Conservation (phyloP, 1,139 yeast genomes). For the Yamadazyma sp. region DNA sequence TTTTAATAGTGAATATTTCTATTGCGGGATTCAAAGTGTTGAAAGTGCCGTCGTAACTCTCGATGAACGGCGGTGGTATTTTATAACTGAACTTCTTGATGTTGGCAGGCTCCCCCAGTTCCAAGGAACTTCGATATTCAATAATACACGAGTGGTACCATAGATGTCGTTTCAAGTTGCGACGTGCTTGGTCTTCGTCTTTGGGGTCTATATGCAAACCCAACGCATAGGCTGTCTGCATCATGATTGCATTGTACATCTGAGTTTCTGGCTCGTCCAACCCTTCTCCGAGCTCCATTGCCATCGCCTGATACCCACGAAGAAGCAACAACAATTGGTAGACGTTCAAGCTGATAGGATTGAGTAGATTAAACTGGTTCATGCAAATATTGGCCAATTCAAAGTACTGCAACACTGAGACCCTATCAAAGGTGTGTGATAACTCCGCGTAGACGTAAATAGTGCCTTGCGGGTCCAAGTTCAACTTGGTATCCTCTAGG, state of each 20-base stretch:
- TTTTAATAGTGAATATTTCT: neutral
- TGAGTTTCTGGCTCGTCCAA: conserved; percentile 50
- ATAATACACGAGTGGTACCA: conserved; percentile 6
- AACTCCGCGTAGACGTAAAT: conserved; percentile 21
- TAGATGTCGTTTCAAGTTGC: conserved; percentile 23
- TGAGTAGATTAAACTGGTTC: conserved; percentile 31
- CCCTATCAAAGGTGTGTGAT: conserved; percentile 19
- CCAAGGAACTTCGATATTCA: neutral
- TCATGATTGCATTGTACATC: conserved; percentile 34
- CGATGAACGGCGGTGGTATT: neutral
- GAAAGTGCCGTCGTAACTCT: neutral
- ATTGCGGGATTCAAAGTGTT: conserved; percentile 4
- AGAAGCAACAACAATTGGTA: conserved; percentile 44
- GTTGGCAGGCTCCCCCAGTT: conserved; percentile 2
- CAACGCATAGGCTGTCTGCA: conserved; percentile 41
- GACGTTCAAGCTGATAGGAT: conserved; percentile 3
- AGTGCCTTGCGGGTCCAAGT: too few species aligned
- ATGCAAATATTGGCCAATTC: conserved; percentile 39
- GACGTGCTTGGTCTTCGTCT: conserved; percentile 19
- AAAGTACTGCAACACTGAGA: conserved; percentile 36
- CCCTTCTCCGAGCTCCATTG: conserved; percentile 53
- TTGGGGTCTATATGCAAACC: conserved; percentile 44
- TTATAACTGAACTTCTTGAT: conserved; percentile 1
- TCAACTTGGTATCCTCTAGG: conserved; percentile 28
- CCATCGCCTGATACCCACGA: conserved; percentile 36